Evolutionary conservation across 2,329 filamentous ascomycete species (phyloP), one percentile per base, ranked within the genome.

Genomic region (Alternaria ventricosa): DNA sequence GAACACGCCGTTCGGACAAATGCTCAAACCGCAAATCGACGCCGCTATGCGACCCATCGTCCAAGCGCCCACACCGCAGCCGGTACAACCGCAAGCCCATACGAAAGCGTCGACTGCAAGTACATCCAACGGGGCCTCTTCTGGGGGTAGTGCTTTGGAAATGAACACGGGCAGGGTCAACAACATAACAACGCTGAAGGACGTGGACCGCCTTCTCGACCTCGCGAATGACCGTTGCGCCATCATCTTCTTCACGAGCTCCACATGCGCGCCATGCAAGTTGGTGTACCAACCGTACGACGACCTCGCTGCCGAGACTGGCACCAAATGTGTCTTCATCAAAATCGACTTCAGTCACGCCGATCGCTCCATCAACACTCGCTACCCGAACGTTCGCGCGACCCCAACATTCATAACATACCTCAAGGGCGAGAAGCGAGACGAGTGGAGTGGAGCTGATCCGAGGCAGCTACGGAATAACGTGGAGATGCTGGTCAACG

Each of bases 401-500:
- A 97, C 94, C 0, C 95, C 95, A 1, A 97, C 94, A 0, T 97
- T 98, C 74, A 88, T 96, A 74, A 95, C 93, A 0, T 96, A 94
- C 75, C 81, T 95, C 9, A 90, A 87, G 56, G 93, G 94, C 2
- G 81, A 90, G 63, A 88, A 95, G 75, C 87, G 92, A 53, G 90
- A 93, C 65, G 87, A 91, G 69, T 98, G 94, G 94, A 87, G 86
- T 54, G 94, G 94, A 1, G 92, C 92, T 1, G 90, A 94, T 73
- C 85, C 88, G 3, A 84, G 85, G 12, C 84, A 88, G 15, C 84
- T 98, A 13, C 87, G 88, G 56, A 87, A 87, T 15, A 96, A 94
- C 63, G 85, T 97, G 12, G 87, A 89, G 33, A 84, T 94, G 49
- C 83, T 97, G 3, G 82, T 94, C 1, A 87, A 93, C 65, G 92